Percentiles rank a stretch among this genome's conserved stretches.
These are phyloP conservation scores for Diaporthe longicolla DNA, from an alignment of 2,329 filamentous ascomycete genomes.

Conservation along the genomic window DNA sequence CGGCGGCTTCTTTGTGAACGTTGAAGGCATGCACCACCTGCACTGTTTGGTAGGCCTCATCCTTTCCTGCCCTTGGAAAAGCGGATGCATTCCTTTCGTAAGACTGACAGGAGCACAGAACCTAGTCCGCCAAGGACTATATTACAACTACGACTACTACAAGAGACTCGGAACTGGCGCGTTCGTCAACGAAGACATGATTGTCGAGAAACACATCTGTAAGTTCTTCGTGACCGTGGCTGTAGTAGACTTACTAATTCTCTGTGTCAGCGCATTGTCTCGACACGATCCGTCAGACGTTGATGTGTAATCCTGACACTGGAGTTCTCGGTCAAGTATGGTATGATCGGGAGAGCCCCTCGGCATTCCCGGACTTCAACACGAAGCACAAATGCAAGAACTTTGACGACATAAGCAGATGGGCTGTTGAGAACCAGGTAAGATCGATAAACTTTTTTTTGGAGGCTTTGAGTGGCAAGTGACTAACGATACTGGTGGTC, in stretches of 20 bases:
- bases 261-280: slow-evolving; percentile 67
- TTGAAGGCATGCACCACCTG: slow-evolving; percentile 69
- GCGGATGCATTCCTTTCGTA: rapidly evolving
- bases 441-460: rapidly evolving
- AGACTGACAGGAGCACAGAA: slow-evolving; percentile 56
- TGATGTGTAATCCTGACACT: slow-evolving; percentile 74
- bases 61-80: neutral
- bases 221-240: slow-evolving; percentile 46
- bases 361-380: slow-evolving; percentile 73
- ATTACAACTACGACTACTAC: slow-evolving; percentile 74
- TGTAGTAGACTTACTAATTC: neutral
- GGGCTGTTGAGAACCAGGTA: slow-evolving; percentile 68
- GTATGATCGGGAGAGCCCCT: slow-evolving; percentile 61
- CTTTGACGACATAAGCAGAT: slow-evolving; percentile 53
- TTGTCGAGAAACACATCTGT: slow-evolving; percentile 71
- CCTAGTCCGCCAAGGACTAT: slow-evolving; percentile 69
- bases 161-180: slow-evolving; percentile 62
- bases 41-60: slow-evolving; percentile 65
- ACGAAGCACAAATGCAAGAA: slow-evolving; percentile 68
- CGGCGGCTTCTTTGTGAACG: slow-evolving; percentile 70
- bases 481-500: neutral
- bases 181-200: slow-evolving; percentile 68
- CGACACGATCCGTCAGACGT: slow-evolving; percentile 72
- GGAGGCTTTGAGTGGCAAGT: neutral
- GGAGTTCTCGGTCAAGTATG: slow-evolving; percentile 74